phyloP scores from a whole-genome alignment of 139 green algal genomes.

The Raphidocelis subcapitata region DNA sequence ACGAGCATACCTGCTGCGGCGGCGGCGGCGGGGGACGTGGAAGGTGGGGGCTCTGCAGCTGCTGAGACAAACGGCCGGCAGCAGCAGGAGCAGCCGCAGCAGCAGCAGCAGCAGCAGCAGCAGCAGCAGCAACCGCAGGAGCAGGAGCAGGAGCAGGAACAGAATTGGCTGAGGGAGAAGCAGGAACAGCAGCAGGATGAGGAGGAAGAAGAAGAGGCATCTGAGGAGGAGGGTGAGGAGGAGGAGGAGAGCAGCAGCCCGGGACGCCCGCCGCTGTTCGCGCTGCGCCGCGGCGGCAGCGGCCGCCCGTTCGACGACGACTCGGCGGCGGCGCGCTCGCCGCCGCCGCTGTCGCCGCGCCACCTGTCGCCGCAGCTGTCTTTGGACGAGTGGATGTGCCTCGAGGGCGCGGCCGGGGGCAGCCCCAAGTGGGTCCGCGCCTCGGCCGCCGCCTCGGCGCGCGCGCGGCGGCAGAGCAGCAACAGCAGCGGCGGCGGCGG shows the following conservation, averaged over 20 bases:
- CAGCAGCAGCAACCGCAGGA: conserved; percentile 4
- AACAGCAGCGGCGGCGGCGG: neutral
- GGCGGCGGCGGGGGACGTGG: neutral
- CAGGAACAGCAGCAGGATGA: neutral
- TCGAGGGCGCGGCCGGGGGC: neutral
- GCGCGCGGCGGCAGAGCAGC: neutral
- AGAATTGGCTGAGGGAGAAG: neutral
- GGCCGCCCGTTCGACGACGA: neutral
- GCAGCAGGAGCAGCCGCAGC: conserved; percentile 11
- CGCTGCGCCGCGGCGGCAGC: too few species aligned
- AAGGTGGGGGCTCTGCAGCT: neutral
- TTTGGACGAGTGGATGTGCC: conserved; percentile 26
- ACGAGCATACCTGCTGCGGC: conserved; percentile 11
- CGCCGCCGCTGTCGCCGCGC: neutral
- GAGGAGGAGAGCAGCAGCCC: neutral
- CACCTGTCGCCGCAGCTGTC: conserved; percentile 20
- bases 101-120: neutral
- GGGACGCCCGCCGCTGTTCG: neutral
- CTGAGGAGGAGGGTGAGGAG: too few species aligned
- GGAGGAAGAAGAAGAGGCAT: too few species aligned
- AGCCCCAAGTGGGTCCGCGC: neutral
- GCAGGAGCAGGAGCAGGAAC: neutral
- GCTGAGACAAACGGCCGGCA: neutral
- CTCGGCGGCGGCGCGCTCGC: neutral
- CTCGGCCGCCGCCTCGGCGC: neutral